phyloP scores from a whole-genome alignment of 2,329 filamentous ascomycete species.

The Neopestalotiopsis sp. region DNA sequence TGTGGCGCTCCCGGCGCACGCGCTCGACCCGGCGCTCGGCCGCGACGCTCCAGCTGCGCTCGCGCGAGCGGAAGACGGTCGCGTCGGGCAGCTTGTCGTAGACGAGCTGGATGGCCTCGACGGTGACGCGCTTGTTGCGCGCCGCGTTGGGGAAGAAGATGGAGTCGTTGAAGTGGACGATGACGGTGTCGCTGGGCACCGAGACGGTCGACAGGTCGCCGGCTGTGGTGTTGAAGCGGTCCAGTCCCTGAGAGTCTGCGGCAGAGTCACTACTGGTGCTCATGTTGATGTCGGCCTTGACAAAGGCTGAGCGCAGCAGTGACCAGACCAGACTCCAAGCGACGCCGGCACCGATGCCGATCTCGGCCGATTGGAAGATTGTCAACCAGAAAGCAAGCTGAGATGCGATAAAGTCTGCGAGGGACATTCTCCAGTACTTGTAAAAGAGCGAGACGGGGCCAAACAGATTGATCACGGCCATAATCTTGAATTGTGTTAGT shows the following conservation, averaged over 20 bases:
- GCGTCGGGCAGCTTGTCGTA: conserved; percentile 32
- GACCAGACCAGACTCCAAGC: conserved; percentile 69
- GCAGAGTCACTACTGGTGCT: conserved; percentile 31
- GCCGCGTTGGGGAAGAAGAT: conserved; percentile 69
- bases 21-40: conserved; percentile 33
- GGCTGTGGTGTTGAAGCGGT: conserved; percentile 30
- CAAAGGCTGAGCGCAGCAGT: conserved; percentile 63
- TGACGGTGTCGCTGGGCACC: conserved; percentile 54
- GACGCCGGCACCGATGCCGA: conserved; percentile 64
- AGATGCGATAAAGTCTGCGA: conserved; percentile 67
- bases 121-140: conserved; percentile 36
- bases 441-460: conserved; percentile 65
- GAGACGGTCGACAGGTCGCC: conserved; percentile 32
- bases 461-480: conserved; percentile 67
- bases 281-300: conserved; percentile 30
- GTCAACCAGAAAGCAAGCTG: conserved; percentile 71
- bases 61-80: conserved; percentile 22
- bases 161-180: conserved; percentile 62
- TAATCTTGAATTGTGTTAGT: conserved; percentile 48
- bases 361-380: conserved; percentile 64
- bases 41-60: conserved; percentile 38
- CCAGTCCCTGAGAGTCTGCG: conserved; percentile 19
- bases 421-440: conserved; percentile 67
- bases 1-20: conserved; percentile 28
- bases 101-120: conserved; percentile 37